These are phyloP conservation scores for Pythium aphanidermatum DNA, from an alignment of 352 stramenopile genomes.

Conservation along the genomic window DNA sequence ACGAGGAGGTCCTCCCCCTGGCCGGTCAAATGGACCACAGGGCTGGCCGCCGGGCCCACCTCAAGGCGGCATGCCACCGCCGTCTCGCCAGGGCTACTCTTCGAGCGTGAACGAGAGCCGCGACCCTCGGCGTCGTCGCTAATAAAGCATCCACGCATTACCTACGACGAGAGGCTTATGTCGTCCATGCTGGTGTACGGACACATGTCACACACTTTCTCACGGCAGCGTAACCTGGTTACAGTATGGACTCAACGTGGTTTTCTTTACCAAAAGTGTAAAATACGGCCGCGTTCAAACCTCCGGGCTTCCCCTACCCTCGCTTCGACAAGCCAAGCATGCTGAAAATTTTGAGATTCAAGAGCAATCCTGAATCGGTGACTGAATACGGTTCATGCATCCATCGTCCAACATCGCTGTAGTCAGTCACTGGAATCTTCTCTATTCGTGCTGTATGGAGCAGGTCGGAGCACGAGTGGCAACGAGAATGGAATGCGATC, in stretches of 20 bases:
- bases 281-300: background rate
- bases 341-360: background rate
- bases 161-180: too few relatives aligned
- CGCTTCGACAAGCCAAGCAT: background rate
- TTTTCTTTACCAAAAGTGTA: background rate
- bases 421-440: too few relatives aligned
- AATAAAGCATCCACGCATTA: too few relatives aligned
- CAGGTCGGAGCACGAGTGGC: too few relatives aligned
- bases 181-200: background rate
- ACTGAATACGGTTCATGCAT: too few relatives aligned
- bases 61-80: background rate
- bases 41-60: slow-evolving; percentile 4
- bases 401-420: too few relatives aligned
- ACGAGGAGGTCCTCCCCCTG: background rate
- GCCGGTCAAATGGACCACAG: background rate
- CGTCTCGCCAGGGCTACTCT: slow-evolving; percentile 3
- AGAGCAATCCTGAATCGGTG: too few relatives aligned
- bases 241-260: too few relatives aligned
- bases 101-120: slow-evolving; percentile 24
- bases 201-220: slow-evolving; percentile 10
- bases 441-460: too few relatives aligned
- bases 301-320: slow-evolving; percentile 12
- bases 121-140: slow-evolving; percentile 22
- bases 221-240: background rate
- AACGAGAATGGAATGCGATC: too few relatives aligned